These are phyloP conservation scores for Leishmania mexicana DNA, from an alignment of 208 protist genomes.

Conservation along the genomic window DNA sequence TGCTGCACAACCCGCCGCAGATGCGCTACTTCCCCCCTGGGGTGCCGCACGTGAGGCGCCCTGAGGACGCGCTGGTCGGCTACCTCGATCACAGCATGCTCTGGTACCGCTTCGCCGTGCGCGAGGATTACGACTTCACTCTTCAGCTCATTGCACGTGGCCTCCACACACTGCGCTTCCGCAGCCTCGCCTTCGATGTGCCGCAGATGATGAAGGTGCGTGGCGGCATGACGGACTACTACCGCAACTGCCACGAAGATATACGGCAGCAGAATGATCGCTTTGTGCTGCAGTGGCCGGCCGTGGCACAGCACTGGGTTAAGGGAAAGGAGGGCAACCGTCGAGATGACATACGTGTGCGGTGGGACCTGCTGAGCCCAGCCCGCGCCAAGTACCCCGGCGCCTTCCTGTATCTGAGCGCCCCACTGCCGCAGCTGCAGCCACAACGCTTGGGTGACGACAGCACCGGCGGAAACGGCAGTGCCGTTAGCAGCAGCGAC, in stretches of 20 bases:
- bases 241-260: constrained; percentile 68
- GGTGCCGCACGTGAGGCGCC: constrained; percentile 35
- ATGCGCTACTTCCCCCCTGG: constrained; percentile 47
- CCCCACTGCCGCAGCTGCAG: constrained; percentile 51
- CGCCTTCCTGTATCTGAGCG: constrained; percentile 51
- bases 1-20: constrained; percentile 61
- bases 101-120: constrained; percentile 84
- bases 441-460: constrained; percentile 29
- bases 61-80: constrained; percentile 45
- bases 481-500: not conserved
- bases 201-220: constrained; percentile 81
- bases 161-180: constrained; percentile 76
- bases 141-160: constrained; percentile 84
- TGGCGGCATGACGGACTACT: constrained; percentile 92
- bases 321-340: constrained; percentile 68
- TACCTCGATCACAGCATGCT: constrained; percentile 56
- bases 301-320: constrained; percentile 72
- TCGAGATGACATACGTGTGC: constrained; percentile 79
- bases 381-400: constrained; percentile 51
- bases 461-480: not conserved
- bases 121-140: constrained; percentile 92
- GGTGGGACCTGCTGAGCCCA: constrained; percentile 75
- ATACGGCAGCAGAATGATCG: constrained; percentile 70
- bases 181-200: constrained; percentile 80
- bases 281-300: constrained; percentile 73